These are phyloP conservation scores for Rhizopus microsporus DNA, from an alignment of 371 early-diverging fungal genomes.

Conservation along the genomic window DNA sequence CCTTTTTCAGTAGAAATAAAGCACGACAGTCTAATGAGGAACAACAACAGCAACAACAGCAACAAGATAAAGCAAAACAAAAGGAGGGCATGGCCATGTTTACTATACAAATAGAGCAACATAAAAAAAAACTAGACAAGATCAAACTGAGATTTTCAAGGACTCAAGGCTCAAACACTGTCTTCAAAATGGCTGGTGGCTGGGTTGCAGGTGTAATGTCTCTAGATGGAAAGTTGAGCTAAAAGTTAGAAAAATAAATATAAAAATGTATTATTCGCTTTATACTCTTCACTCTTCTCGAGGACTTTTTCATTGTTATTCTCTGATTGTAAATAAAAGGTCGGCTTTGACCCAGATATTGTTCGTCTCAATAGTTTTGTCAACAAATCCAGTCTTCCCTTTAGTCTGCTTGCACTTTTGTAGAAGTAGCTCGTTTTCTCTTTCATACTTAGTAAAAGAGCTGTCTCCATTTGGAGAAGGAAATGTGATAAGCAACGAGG, in stretches of 20 bases:
- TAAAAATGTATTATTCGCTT: too few species aligned
- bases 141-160: conserved; percentile 41
- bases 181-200: conserved; percentile 50
- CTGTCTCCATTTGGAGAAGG: too few species aligned
- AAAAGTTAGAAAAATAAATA: not conserved
- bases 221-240: conserved; percentile 26
- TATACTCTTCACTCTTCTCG: too few species aligned
- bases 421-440: too few species aligned
- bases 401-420: too few species aligned
- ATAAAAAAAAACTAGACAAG: conserved; percentile 15
- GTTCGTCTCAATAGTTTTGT: too few species aligned
- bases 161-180: conserved; percentile 39
- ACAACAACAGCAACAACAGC: conserved; percentile 6
- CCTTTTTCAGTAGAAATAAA: conserved; percentile 40
- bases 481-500: too few species aligned
- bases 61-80: conserved; percentile 16
- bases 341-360: too few species aligned
- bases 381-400: too few species aligned
- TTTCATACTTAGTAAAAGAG: too few species aligned
- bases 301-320: too few species aligned
- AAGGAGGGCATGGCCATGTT: conserved; percentile 42
- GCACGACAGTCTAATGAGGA: conserved; percentile 35
- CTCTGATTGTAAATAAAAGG: too few species aligned
- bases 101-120: conserved; percentile 31
- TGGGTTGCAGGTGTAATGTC: conserved; percentile 47